A percentile compares a stretch with the other conserved stretches of the same genome.
Evolutionary conservation across 2,329 filamentous ascomycete species (phyloP).

Genomic region (Lachnellula occidentalis): DNA sequence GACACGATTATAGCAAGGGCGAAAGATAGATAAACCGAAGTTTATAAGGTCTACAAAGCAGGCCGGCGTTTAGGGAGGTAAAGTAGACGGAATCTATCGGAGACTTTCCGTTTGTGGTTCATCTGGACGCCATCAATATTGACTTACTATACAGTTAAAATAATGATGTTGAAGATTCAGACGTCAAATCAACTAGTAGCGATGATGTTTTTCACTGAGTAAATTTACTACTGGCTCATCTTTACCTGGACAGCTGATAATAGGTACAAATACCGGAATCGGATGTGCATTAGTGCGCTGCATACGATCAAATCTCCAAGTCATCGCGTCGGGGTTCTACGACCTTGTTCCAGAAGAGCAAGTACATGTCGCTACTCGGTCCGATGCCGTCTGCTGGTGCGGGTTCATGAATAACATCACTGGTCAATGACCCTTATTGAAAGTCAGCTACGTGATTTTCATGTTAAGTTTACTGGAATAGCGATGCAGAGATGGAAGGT

Average conservation of each 20-base stretch:
- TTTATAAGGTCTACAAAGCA: slow-evolving; percentile 36
- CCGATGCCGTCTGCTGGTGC: neutral
- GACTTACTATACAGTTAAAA: neutral
- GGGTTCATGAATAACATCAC: neutral
- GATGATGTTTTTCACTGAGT: too few species aligned
- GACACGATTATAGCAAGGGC: slow-evolving; percentile 51
- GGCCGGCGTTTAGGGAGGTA: slow-evolving; percentile 14
- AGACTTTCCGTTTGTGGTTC: slow-evolving; percentile 28
- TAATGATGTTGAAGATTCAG: too few species aligned
- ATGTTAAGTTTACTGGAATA: too few species aligned
- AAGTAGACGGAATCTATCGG: slow-evolving; percentile 21
- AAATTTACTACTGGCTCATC: neutral
- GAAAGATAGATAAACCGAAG: slow-evolving; percentile 40
- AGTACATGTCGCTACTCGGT: neutral
- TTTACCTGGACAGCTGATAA: neutral
- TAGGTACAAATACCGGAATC: neutral
- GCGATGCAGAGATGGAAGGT: too few species aligned
- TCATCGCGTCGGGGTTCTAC: neutral
- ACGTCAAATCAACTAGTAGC: neutral
- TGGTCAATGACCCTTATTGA: neutral
- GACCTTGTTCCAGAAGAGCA: neutral
- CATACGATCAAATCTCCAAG: neutral
- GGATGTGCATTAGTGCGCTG: neutral
- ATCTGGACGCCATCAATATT: slow-evolving; percentile 19
- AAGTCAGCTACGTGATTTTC: neutral